Conservation (phyloP, 164 flowering plant species). For the Tetracentron sinense region DNA sequence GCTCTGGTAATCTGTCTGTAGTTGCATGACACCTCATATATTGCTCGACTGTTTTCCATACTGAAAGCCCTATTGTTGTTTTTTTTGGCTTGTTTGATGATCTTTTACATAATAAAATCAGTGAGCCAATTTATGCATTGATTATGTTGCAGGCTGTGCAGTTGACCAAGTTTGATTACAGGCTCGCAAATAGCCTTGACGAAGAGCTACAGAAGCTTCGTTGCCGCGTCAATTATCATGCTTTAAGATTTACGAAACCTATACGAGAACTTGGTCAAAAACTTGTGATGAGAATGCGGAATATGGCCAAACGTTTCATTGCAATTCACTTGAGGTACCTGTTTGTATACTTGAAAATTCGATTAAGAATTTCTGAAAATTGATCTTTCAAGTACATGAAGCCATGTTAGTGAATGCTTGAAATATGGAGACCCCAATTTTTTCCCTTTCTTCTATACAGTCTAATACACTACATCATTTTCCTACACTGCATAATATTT, state of each 20-base stretch:
- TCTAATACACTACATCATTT: not conserved
- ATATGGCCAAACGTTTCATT: conserved; percentile 71
- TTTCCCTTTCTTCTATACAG: not conserved
- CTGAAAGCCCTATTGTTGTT: not conserved
- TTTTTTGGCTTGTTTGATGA: not conserved
- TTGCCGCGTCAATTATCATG: conserved; percentile 93
- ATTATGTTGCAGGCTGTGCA: conserved; percentile 75
- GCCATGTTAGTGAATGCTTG: not conserved
- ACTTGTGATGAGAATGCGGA: conserved; percentile 61
- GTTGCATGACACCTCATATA: not conserved
- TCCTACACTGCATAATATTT: not conserved
- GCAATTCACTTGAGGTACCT: conserved; percentile 87
- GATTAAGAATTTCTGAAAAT: not conserved
- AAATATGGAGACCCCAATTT: not conserved
- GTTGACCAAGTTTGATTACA: conserved; percentile 91
- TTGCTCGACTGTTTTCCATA: conserved; percentile 8
- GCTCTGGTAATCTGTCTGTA: too few species aligned
- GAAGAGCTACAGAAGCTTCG: conserved; percentile 83
- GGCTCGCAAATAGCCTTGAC: conserved; percentile 78
- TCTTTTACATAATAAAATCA: conserved; percentile 1
- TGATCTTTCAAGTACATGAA: not conserved
- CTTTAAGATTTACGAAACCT: conserved; percentile 80
- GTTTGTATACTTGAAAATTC: not conserved
- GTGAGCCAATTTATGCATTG: not conserved
- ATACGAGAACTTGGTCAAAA: conserved; percentile 65